Percentiles rank a stretch among this genome's conserved stretches.
These are phyloP conservation scores for Sporothrix schenckii DNA, from an alignment of 2,329 filamentous ascomycete genomes.

Conservation along the genomic window DNA sequence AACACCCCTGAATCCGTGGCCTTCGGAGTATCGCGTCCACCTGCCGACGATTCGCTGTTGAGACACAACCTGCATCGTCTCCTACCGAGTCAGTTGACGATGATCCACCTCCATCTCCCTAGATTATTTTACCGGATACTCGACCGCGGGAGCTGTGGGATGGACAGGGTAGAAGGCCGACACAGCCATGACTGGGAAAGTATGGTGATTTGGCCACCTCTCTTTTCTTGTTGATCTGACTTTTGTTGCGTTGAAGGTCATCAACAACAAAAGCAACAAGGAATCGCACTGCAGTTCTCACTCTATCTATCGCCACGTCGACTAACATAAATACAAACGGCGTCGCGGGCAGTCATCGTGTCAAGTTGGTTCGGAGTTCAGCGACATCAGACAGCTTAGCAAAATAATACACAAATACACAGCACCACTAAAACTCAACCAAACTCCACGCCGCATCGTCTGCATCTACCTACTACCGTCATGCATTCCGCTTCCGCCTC, in stretches of 20 bases:
- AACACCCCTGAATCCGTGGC: background rate
- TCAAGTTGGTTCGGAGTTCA: background rate
- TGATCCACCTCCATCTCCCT: background rate
- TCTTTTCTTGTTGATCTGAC: background rate
- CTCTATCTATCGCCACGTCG: background rate
- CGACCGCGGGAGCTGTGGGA: background rate
- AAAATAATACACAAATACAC: background rate
- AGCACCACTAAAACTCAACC: background rate
- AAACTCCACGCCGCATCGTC: background rate
- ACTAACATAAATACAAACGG: slow-evolving; percentile 4
- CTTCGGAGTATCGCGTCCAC: slow-evolving; percentile 13
- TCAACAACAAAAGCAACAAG: background rate
- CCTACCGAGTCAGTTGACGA: background rate
- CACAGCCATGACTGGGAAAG: background rate
- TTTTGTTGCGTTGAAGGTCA: background rate
- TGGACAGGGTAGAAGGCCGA: background rate
- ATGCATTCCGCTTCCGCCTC: slow-evolving; percentile 4
- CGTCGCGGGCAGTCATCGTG: background rate
- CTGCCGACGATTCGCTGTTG: background rate
- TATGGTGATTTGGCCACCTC: background rate
- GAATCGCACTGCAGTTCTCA: background rate
- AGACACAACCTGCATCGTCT: background rate
- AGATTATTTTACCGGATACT: background rate
- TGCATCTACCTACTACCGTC: background rate
- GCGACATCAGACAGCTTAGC: background rate